A percentile compares a stretch with the other conserved stretches of the same genome.
phyloP scores from a whole-genome alignment of 2,329 filamentous ascomycete species.

The Bipolaris victoriae region DNA sequence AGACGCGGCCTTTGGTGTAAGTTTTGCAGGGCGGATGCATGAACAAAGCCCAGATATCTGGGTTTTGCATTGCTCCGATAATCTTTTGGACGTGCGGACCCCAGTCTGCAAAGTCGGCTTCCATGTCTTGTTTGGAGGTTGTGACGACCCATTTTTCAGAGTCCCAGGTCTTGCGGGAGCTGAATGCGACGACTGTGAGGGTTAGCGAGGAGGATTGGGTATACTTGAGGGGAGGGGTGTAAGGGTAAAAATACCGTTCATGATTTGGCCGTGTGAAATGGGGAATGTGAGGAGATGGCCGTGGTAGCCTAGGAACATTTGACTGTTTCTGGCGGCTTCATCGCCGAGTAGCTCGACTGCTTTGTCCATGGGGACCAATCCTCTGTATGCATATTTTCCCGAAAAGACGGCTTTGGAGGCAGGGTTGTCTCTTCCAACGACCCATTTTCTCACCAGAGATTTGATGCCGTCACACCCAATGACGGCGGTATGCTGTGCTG shows the following conservation, averaged over 20 bases:
- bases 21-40: conserved; percentile 57
- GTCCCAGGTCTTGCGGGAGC: conserved; percentile 42
- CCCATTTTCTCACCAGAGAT: conserved; percentile 59
- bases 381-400: conserved; percentile 67
- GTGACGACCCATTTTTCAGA: conserved; percentile 43
- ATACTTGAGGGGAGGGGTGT: background rate
- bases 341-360: conserved; percentile 59
- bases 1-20: conserved; percentile 55
- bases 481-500: conserved; percentile 56
- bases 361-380: conserved; percentile 65
- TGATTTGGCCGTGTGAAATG: conserved; percentile 61
- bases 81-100: conserved; percentile 41
- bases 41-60: conserved; percentile 64
- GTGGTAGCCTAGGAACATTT: conserved; percentile 65
- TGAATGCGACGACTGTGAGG: conserved; percentile 44
- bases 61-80: conserved; percentile 53
- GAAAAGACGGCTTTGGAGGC: conserved; percentile 60
- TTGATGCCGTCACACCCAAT: conserved; percentile 72
- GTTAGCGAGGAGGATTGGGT: conserved; percentile 10
- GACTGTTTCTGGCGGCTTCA: conserved; percentile 58
- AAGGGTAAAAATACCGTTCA: conserved; percentile 55
- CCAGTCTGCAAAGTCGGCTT: conserved; percentile 39
- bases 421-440: conserved; percentile 57
- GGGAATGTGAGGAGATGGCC: conserved; percentile 69
- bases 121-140: conserved; percentile 43